Conservation (phyloP, 2,329 filamentous ascomycete species). For the Trichoderma gracile region DNA sequence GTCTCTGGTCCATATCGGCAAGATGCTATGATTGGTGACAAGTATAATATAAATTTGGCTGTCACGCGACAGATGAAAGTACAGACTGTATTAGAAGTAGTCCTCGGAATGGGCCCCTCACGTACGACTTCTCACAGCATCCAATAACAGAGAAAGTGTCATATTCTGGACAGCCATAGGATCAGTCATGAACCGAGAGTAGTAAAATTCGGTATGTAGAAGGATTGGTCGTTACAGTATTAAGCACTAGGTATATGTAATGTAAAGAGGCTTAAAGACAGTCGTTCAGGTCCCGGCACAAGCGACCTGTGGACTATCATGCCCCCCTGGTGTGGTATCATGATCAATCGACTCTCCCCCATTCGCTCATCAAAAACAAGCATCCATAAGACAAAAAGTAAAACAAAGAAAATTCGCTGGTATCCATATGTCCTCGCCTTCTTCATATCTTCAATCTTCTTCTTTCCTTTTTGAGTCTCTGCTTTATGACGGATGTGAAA, state of each 20-base stretch:
- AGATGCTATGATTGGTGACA: no score
- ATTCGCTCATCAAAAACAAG: conserved; percentile 34
- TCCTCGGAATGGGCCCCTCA: no score
- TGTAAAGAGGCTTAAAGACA: neutral
- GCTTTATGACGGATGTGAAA: neutral
- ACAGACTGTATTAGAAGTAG: no score
- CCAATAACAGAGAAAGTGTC: no score
- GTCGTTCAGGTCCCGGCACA: conserved; percentile 6
- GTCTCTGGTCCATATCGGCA: no score
- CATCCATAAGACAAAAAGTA: conserved; percentile 18
- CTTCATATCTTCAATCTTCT: conserved; percentile 3
- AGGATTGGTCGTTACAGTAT: neutral
- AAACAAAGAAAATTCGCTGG: neutral
- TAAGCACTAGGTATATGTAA: conserved; percentile 6
- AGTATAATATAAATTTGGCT: no score
- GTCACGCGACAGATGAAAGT: no score
- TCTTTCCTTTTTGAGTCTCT: neutral
- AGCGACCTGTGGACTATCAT: neutral
- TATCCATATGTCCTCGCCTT: conserved; percentile 2
- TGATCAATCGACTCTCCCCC: neutral
- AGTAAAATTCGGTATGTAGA: neutral
- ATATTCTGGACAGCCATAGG: no score
- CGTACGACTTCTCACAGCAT: no score
- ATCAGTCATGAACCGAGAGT: neutral
- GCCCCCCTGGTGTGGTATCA: conserved; percentile 24